Evolutionary conservation across 2,329 filamentous ascomycete species (phyloP), one percentile per base, ranked within the genome.

Genomic region (Aspergillus proliferans): DNA sequence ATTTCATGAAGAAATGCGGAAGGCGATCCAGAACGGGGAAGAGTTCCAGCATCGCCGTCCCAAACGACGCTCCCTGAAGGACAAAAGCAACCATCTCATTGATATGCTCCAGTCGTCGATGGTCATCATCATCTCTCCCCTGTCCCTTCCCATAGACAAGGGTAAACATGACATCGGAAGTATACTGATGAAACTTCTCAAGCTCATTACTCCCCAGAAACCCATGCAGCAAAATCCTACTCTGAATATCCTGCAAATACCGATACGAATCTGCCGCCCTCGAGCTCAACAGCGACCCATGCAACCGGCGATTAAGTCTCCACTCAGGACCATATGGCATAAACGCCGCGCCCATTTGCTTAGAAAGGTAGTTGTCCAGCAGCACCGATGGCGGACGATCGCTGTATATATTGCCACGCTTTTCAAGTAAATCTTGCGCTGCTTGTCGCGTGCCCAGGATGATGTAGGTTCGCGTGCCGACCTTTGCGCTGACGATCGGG

Each of bases 141-240:
- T 77, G 73, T 6, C 75, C 71, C 48, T 76, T 74, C 0, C 77
- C 76, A 53, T 78, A 80, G 4, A 75, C 69, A 3, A 78, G 72
- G 4, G 71, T 75, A 52, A 78, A 76, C 5, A 77, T 75, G 28
- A 79, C 67, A 52, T 71, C 75, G 1, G 71, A 70, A 0, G 75
- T 75, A 53, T 76, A 79, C 0, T 73, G 66, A 54, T 77, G 72
- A 21, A 78, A 66, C 15, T 71, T 64, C 44, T 71, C 69, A 52
- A 75, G 78, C 21, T 68, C 67, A 1, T 54, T 48, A 4, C 62
- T 63, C 3, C 61, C 48, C 10, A 79, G 59, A 5, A 79, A 59
- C 6, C 74, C 68, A 49, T 56, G 63, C 46, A 71, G 69, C 3
- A 79, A 53, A n/a, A 75, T 66, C 6, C 65, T 68, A 18, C 75